Percentiles rank a stretch among this genome's conserved stretches.
Evolutionary conservation across 2,329 filamentous ascomycete genomes (phyloP).

Genomic region (Aspergillus hortae): DNA sequence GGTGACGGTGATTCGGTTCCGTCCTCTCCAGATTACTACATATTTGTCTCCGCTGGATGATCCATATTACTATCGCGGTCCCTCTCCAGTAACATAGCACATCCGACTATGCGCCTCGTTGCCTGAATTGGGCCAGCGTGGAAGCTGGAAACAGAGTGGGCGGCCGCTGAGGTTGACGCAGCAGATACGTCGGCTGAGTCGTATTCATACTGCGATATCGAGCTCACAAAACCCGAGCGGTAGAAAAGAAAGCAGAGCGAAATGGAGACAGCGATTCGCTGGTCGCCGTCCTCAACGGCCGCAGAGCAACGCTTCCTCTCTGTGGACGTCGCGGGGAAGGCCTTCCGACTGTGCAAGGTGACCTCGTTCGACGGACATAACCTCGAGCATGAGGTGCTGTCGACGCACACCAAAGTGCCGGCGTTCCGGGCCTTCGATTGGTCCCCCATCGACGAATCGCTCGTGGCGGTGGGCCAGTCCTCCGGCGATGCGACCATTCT

Average conservation of each 20-base stretch:
- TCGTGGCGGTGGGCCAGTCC: slow-evolving; percentile 59
- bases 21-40: background rate
- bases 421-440: slow-evolving; percentile 64
- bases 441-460: slow-evolving; percentile 56
- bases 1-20: too few species aligned
- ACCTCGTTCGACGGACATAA: slow-evolving; percentile 34
- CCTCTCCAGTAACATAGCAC: background rate
- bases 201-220: slow-evolving; percentile 1
- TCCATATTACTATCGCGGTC: background rate
- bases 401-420: slow-evolving; percentile 54
- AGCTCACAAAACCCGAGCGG: background rate
- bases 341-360: slow-evolving; percentile 57
- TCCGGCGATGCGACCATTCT: slow-evolving; percentile 60
- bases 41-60: background rate
- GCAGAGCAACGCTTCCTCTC: slow-evolving; percentile 56
- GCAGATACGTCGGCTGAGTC: slow-evolving; percentile 3
- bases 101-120: background rate
- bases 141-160: background rate
- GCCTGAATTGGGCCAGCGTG: background rate
- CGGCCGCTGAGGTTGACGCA: slow-evolving; percentile 1
- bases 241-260: slow-evolving; percentile 2
- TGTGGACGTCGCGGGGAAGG: slow-evolving; percentile 58
- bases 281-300: slow-evolving; percentile 57
- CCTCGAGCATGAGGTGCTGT: slow-evolving; percentile 52
- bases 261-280: slow-evolving; percentile 55